Conservation (phyloP, 1,284 basidiomycete species). For the Malassezia globosa region DNA sequence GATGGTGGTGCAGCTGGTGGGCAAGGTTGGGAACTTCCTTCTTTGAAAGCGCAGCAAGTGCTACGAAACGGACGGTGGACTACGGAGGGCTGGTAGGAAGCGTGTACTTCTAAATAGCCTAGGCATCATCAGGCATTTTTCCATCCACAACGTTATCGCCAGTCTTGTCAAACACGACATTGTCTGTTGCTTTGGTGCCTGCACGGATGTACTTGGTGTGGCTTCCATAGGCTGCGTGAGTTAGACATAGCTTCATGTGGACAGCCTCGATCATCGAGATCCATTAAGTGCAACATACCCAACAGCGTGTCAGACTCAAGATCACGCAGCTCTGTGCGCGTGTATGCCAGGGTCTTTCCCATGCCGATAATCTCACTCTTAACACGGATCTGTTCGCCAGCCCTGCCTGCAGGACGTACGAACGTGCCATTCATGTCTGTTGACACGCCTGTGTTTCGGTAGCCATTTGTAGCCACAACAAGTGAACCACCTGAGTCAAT, state of each 20-base stretch:
- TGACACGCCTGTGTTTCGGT: constrained; percentile 72
- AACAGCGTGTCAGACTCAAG: constrained; percentile 26
- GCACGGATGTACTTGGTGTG: constrained; percentile 81
- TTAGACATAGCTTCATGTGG: background rate
- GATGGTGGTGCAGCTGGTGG: constrained; percentile 25
- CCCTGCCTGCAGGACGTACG: constrained; percentile 57
- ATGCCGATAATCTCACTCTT: constrained; percentile 27
- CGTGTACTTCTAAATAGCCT: no score
- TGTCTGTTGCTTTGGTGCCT: constrained; percentile 61
- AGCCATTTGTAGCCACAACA: constrained; percentile 67
- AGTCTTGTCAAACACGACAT: constrained; percentile 67
- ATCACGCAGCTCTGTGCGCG: constrained; percentile 36
- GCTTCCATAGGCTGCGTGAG: constrained; percentile 22
- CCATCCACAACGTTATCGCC: constrained; percentile 64
- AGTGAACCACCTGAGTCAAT: constrained; percentile 76
- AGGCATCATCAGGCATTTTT: constrained; percentile 11
- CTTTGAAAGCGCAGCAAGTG: constrained; percentile 33
- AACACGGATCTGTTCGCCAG: constrained; percentile 23
- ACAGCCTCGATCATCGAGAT: background rate
- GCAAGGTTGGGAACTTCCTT: constrained; percentile 39
- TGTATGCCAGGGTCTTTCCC: constrained; percentile 39
- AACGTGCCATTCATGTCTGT: constrained; percentile 78
- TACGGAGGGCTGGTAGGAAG: constrained; percentile 12
- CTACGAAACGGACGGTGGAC: constrained; percentile 37
- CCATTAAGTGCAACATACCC: no score